These are phyloP conservation scores for Scedosporium boydii DNA, from an alignment of 2,329 filamentous ascomycete genomes.

Conservation along the genomic window DNA sequence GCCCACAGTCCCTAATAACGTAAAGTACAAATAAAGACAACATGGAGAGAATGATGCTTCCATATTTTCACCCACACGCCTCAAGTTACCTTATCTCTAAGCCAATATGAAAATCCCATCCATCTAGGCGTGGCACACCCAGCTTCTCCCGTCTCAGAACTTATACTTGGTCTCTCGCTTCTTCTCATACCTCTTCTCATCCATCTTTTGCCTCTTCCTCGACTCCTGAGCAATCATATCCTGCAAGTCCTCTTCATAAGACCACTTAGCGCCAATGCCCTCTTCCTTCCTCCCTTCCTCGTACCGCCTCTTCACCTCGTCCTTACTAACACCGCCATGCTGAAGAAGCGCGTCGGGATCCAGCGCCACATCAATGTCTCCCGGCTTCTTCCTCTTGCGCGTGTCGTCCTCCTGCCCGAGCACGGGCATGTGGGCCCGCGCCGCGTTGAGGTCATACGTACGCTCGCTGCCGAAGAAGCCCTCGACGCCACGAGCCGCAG, in stretches of 20 bases:
- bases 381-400: slow-evolving; percentile 88
- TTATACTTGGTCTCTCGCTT: slow-evolving; percentile 46
- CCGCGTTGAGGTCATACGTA: slow-evolving; percentile 71
- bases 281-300: slow-evolving; percentile 62
- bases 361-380: slow-evolving; percentile 87
- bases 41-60: not conserved
- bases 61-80: not conserved
- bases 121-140: not conserved
- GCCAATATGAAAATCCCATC: slow-evolving; percentile 2
- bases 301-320: slow-evolving; percentile 71
- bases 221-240: slow-evolving; percentile 95
- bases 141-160: slow-evolving; percentile 23
- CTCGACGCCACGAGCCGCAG: slow-evolving; percentile 56
- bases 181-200: slow-evolving; percentile 67
- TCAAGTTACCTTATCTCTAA: not conserved
- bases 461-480: slow-evolving; percentile 96
- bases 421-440: slow-evolving; percentile 50
- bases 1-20: not conserved
- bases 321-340: slow-evolving; percentile 72
- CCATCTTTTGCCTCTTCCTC: slow-evolving; percentile 80
- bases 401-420: slow-evolving; percentile 71
- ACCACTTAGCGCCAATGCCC: slow-evolving; percentile 58
- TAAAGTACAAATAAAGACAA: not conserved
- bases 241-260: slow-evolving; percentile 77
- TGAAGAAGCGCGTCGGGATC: slow-evolving; percentile 72